Conservation (phyloP, 2,329 filamentous ascomycete genomes). For the Emergomyces orientalis region DNA sequence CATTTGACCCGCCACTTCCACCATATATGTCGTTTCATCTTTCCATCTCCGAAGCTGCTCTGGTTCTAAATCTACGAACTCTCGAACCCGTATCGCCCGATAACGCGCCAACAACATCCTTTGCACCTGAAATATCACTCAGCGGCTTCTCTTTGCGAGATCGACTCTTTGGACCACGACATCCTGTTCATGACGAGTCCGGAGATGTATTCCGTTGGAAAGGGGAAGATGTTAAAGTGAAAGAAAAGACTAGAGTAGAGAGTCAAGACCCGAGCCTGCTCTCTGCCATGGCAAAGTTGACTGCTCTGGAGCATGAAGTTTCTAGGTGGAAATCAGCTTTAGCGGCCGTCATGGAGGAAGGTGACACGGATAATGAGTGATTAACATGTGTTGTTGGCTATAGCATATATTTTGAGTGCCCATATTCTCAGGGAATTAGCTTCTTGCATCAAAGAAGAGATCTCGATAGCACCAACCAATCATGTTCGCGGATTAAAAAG, state of each 20-base stretch:
- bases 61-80: slow-evolving; percentile 61
- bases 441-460: too few relatives aligned
- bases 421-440: neutral
- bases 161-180: slow-evolving; percentile 41
- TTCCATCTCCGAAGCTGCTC: slow-evolving; percentile 57
- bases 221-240: slow-evolving; percentile 67
- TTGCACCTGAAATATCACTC: slow-evolving; percentile 56
- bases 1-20: slow-evolving; percentile 54
- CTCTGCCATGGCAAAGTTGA: slow-evolving; percentile 72
- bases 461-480: neutral
- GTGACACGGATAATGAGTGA: slow-evolving; percentile 35
- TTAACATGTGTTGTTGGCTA: neutral
- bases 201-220: slow-evolving; percentile 64
- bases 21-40: slow-evolving; percentile 63
- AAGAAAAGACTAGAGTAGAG: slow-evolving; percentile 82
- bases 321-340: slow-evolving; percentile 61
- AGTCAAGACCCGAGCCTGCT: slow-evolving; percentile 81
- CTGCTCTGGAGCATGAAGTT: slow-evolving; percentile 65
- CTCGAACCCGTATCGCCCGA: slow-evolving; percentile 54
- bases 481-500: neutral
- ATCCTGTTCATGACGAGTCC: slow-evolving; percentile 68
- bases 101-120: slow-evolving; percentile 54
- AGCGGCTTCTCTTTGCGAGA: slow-evolving; percentile 51
- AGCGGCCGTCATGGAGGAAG: slow-evolving; percentile 65
- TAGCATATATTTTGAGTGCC: slow-evolving; percentile 5